These are phyloP conservation scores for Fusarium guadeloupense DNA, from an alignment of 2,329 filamentous ascomycete genomes.

Conservation along the genomic window DNA sequence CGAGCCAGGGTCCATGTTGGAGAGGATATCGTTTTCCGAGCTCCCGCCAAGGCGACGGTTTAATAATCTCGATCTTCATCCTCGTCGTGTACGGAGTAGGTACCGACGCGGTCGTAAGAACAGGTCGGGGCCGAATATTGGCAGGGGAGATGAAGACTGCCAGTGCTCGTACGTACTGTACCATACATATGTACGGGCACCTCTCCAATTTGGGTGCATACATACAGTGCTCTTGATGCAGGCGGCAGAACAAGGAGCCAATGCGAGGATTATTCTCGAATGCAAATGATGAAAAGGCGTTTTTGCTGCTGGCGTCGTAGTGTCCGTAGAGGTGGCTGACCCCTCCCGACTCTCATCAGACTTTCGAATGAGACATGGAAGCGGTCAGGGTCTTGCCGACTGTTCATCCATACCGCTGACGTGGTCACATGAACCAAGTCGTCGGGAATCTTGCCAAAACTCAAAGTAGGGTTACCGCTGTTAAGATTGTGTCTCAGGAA, in stretches of 20 bases:
- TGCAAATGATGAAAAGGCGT: slow-evolving; percentile 28
- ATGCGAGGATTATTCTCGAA: slow-evolving; percentile 13
- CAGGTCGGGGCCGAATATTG: slow-evolving; percentile 17
- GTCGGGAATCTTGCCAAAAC: slow-evolving; percentile 27
- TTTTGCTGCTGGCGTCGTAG: slow-evolving; percentile 16
- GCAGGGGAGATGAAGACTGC: slow-evolving; percentile 6
- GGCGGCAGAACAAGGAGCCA: slow-evolving; percentile 3
- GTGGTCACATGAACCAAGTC: slow-evolving; percentile 36
- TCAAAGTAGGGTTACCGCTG: background rate
- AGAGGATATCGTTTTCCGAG: slow-evolving; percentile 26
- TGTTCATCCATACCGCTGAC: slow-evolving; percentile 16
- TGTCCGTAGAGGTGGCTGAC: slow-evolving; percentile 4
- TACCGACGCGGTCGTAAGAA: slow-evolving; percentile 8
- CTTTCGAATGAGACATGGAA: slow-evolving; percentile 21
- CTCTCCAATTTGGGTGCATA: slow-evolving; percentile 2
- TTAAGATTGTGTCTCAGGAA: slow-evolving; percentile 33
- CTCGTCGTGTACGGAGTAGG: too few species aligned
- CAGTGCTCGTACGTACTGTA: slow-evolving; percentile 4
- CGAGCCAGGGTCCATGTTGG: slow-evolving; percentile 27
- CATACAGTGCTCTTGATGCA: slow-evolving; percentile 8
- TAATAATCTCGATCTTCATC: slow-evolving; percentile 14
- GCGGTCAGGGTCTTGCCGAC: slow-evolving; percentile 22
- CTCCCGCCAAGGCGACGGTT: slow-evolving; percentile 8
- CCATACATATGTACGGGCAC: background rate
- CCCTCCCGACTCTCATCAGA: slow-evolving; percentile 13